Percentiles rank a stretch among this genome's conserved stretches.
Conservation (phyloP, 257 asterid species). For the Plantago elongata region DNA sequence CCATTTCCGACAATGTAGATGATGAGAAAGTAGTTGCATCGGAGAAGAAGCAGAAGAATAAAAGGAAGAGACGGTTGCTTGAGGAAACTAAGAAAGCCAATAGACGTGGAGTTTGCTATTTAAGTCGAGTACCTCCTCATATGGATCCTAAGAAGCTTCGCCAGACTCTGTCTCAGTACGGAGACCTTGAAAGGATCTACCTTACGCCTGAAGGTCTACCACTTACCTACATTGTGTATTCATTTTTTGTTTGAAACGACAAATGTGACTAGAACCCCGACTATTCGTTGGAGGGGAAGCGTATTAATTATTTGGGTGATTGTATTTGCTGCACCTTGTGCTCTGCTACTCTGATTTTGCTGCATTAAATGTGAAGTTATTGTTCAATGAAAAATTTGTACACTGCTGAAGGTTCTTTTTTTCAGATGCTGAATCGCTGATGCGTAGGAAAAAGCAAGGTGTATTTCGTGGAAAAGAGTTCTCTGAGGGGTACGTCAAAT, state of each 20-base stretch:
- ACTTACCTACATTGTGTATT: not conserved
- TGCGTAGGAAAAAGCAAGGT: constrained; percentile 72
- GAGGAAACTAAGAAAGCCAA: constrained; percentile 50
- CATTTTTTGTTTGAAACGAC: too few relatives aligned
- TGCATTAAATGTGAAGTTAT: too few relatives aligned
- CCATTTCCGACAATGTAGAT: constrained; percentile 3
- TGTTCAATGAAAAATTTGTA: too few relatives aligned
- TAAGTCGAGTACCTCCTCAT: constrained; percentile 86
- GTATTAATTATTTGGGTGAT: too few relatives aligned
- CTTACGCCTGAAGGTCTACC: constrained; percentile 90
- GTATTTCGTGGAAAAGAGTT: constrained; percentile 78
- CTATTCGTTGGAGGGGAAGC: too few relatives aligned
- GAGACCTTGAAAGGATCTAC: constrained; percentile 72
- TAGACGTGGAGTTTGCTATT: constrained; percentile 75
- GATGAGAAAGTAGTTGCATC: constrained; percentile 25
- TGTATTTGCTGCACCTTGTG: too few relatives aligned
- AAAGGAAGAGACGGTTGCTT: constrained; percentile 39
- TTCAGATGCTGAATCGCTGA: too few relatives aligned
- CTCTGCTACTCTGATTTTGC: too few relatives aligned
- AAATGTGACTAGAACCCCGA: too few relatives aligned
- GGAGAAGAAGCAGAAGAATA: constrained; percentile 23
- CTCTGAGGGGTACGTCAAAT: constrained; percentile 68
- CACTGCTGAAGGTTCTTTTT: too few relatives aligned
- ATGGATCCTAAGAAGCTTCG: constrained; percentile 80
- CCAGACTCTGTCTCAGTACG: constrained; percentile 64